Conservation (phyloP, 2,329 filamentous ascomycete genomes). For the Claviceps purpurea region DNA sequence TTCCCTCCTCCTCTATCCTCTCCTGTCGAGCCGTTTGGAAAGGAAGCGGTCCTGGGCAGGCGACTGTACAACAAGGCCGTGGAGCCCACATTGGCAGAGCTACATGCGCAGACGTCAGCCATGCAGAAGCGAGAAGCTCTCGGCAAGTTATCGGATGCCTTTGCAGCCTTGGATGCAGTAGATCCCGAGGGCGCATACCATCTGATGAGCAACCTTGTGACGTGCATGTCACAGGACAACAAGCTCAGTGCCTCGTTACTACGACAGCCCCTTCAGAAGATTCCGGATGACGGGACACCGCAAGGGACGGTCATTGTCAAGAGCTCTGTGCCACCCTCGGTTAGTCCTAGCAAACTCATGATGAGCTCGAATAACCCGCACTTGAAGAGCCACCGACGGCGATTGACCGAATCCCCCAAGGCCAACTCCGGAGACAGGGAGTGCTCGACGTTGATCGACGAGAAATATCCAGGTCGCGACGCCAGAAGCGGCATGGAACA, state of each 20-base stretch:
- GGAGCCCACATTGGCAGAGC: slow-evolving; percentile 71
- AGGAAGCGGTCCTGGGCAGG: slow-evolving; percentile 72
- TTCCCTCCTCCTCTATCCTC: slow-evolving; percentile 32
- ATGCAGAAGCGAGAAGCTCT: slow-evolving; percentile 67
- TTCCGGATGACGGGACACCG: slow-evolving; percentile 30
- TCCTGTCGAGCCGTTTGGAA: slow-evolving; percentile 48
- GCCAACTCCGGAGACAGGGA: slow-evolving; percentile 30
- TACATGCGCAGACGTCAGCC: slow-evolving; percentile 63
- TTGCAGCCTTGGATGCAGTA: slow-evolving; percentile 67
- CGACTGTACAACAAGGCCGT: slow-evolving; percentile 70
- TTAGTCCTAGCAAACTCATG: slow-evolving; percentile 51
- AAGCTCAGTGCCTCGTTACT: slow-evolving; percentile 45
- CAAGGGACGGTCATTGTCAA: slow-evolving; percentile 46
- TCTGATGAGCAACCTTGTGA: slow-evolving; percentile 63
- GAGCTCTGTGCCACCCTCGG: slow-evolving; percentile 27
- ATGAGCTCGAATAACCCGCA: slow-evolving; percentile 76
- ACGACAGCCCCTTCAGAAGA: slow-evolving; percentile 25
- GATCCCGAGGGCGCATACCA: slow-evolving; percentile 88
- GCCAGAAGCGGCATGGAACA: slow-evolving; percentile 73
- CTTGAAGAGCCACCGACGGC: slow-evolving; percentile 61
- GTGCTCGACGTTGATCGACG: slow-evolving; percentile 33
- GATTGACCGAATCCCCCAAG: slow-evolving; percentile 34
- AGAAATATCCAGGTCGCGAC: slow-evolving; percentile 41
- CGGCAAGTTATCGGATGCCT: slow-evolving; percentile 71
- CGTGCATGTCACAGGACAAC: slow-evolving; percentile 56